These are phyloP conservation scores for Amphicarpaea edgeworthii DNA, from an alignment of 306 rosid species.

Conservation along the genomic window DNA sequence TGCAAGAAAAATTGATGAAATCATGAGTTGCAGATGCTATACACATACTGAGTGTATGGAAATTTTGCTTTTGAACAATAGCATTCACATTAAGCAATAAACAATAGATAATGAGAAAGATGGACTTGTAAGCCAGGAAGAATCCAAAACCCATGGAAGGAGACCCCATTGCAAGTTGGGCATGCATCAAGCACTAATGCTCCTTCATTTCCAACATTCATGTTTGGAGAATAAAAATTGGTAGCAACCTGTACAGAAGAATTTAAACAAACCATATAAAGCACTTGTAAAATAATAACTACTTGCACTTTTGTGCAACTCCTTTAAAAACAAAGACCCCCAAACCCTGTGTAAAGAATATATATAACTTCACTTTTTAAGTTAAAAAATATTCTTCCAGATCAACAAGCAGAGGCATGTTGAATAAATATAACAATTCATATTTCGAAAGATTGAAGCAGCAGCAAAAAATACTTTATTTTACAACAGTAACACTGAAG, in stretches of 20 bases:
- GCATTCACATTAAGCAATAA: slow-evolving; percentile 20
- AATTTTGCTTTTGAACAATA: slow-evolving; percentile 29
- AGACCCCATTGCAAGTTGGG: slow-evolving; percentile 15
- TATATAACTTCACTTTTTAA: slow-evolving; percentile 25
- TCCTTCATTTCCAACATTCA: slow-evolving; percentile 74
- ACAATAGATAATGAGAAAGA: slow-evolving; percentile 13
- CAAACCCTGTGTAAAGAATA: neutral
- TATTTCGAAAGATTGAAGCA: slow-evolving; percentile 31
- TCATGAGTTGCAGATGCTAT: slow-evolving; percentile 15
- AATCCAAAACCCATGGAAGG: slow-evolving; percentile 24
- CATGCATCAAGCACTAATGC: slow-evolving; percentile 28
- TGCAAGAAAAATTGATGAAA: slow-evolving; percentile 55
- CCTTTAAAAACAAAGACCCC: slow-evolving; percentile 36
- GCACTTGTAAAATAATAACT: slow-evolving; percentile 25
- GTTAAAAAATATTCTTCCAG: slow-evolving; percentile 21
- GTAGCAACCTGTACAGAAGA: slow-evolving; percentile 76
- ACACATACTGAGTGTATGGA: slow-evolving; percentile 8
- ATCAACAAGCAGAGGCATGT: slow-evolving; percentile 34
- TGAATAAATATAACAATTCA: slow-evolving; percentile 2
- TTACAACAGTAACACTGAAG: slow-evolving; percentile 3
- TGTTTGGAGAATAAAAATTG: slow-evolving; percentile 91
- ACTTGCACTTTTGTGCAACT: slow-evolving; percentile 26
- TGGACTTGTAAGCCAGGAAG: slow-evolving; percentile 14
- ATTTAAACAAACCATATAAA: slow-evolving; percentile 41
- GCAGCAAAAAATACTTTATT: slow-evolving; percentile 3